These are phyloP conservation scores for Orbilia javanica DNA, from an alignment of 2,329 filamentous ascomycete species.

Conservation along the genomic window DNA sequence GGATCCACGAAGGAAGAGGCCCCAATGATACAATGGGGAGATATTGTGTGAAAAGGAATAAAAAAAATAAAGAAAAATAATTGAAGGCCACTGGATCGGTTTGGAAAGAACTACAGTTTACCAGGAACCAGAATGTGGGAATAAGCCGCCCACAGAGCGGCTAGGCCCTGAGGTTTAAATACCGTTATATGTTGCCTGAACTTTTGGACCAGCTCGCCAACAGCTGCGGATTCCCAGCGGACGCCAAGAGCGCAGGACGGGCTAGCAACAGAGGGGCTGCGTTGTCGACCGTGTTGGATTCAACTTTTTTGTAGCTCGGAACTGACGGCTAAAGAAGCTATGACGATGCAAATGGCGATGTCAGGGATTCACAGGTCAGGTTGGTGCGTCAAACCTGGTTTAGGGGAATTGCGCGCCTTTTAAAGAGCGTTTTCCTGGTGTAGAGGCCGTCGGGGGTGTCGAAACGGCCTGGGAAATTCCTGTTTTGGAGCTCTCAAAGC, in stretches of 20 bases:
- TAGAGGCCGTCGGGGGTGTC: too few relatives aligned
- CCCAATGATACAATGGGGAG: background rate
- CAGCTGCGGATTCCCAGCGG: background rate
- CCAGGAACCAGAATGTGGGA: background rate
- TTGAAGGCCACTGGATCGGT: background rate
- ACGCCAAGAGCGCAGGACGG: slow-evolving; percentile 32
- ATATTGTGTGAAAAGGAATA: background rate
- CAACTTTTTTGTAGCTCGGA: background rate
- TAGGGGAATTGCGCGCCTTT: background rate
- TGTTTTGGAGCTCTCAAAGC: background rate
- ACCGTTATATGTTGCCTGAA: slow-evolving; percentile 39
- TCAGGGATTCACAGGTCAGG: background rate
- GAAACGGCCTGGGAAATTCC: background rate
- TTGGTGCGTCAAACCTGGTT: background rate
- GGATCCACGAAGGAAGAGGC: background rate
- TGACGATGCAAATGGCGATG: slow-evolving; percentile 3
- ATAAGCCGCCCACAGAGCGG: slow-evolving; percentile 24
- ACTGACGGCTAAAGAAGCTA: slow-evolving; percentile 7
- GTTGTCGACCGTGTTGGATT: slow-evolving; percentile 27
- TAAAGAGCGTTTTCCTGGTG: background rate
- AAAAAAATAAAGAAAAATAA: background rate
- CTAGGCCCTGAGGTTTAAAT: slow-evolving; percentile 40
- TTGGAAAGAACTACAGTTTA: background rate
- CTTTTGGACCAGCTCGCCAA: slow-evolving; percentile 2
- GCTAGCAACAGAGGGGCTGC: background rate